phyloP scores from a whole-genome alignment of 352 stramenopile genomes.

The Globisporangium emineosum region DNA sequence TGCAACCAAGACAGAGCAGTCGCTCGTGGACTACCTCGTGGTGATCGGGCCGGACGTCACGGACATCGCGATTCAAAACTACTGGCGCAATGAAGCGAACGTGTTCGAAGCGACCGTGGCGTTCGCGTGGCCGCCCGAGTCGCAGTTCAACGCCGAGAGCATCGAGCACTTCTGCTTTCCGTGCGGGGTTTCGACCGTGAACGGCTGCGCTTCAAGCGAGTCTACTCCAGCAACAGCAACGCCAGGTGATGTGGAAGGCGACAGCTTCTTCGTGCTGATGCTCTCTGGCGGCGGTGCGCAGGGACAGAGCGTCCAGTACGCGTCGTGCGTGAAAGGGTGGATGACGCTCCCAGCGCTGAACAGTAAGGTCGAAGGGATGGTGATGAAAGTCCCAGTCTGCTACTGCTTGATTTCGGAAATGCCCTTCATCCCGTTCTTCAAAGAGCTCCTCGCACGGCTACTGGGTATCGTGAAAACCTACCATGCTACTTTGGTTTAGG shows the following conservation, averaged over 20 bases:
- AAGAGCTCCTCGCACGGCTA: constrained; percentile 27
- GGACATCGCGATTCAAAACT: constrained; percentile 42
- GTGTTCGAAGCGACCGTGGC: constrained; percentile 55
- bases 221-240: neutral
- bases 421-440: constrained; percentile 46
- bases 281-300: constrained; percentile 45
- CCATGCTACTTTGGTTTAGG: neutral
- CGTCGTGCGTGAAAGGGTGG: constrained; percentile 46
- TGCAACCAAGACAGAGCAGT: neutral
- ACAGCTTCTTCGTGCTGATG: constrained; percentile 49
- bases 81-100: constrained; percentile 37
- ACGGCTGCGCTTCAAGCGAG: neutral
- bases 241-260: neutral
- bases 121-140: constrained; percentile 60
- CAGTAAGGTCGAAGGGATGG: constrained; percentile 3
- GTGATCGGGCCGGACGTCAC: constrained; percentile 46
- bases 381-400: constrained; percentile 33
- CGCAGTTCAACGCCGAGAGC: constrained; percentile 65
- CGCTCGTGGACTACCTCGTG: constrained; percentile 45
- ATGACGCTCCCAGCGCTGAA: constrained; percentile 20
- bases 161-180: constrained; percentile 80
- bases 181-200: constrained; percentile 24
- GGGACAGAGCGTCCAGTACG: constrained; percentile 53
- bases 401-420: constrained; percentile 48
- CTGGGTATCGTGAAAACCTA: constrained; percentile 22